Conservation (phyloP, 495 filamentous ascomycete genomes). For the Talaromyces liani region DNA sequence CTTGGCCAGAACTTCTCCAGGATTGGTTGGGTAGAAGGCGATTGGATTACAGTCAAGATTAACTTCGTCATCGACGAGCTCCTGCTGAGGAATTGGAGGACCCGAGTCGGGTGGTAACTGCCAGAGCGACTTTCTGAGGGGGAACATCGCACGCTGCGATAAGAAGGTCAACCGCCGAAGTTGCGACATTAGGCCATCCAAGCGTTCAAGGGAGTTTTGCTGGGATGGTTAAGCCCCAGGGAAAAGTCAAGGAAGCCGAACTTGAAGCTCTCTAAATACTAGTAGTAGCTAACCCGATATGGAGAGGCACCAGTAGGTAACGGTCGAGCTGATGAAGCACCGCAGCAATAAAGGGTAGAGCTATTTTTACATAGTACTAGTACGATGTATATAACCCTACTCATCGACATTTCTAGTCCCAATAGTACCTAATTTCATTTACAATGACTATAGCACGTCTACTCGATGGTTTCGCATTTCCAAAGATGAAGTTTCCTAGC, state of each 20-base stretch:
- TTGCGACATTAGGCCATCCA: background rate
- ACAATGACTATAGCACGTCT: background rate
- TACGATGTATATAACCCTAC: too few relatives aligned
- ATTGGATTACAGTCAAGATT: constrained; percentile 30
- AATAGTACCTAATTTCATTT: background rate
- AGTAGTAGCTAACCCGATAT: too few relatives aligned
- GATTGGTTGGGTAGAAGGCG: constrained; percentile 34
- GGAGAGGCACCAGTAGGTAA: too few relatives aligned
- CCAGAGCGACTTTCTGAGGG: background rate
- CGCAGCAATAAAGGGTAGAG: too few relatives aligned
- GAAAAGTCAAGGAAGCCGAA: too few relatives aligned
- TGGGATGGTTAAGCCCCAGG: too few relatives aligned
- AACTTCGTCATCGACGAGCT: constrained; percentile 29
- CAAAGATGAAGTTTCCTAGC: too few relatives aligned
- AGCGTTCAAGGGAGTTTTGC: background rate
- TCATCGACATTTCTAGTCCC: too few relatives aligned
- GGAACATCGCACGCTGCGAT: background rate
- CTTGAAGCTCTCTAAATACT: too few relatives aligned
- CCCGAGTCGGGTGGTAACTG: constrained; percentile 6
- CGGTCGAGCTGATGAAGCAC: too few relatives aligned
- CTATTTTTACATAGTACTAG: too few relatives aligned
- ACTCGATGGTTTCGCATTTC: background rate
- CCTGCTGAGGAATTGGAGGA: constrained; percentile 19
- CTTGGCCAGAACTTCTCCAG: constrained; percentile 29
- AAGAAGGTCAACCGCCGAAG: background rate